Percentiles rank a stretch among this genome's conserved stretches.
Evolutionary conservation across 805 yeast genomes (phyloP).

Genomic region (Suhomyces emberorum): DNA sequence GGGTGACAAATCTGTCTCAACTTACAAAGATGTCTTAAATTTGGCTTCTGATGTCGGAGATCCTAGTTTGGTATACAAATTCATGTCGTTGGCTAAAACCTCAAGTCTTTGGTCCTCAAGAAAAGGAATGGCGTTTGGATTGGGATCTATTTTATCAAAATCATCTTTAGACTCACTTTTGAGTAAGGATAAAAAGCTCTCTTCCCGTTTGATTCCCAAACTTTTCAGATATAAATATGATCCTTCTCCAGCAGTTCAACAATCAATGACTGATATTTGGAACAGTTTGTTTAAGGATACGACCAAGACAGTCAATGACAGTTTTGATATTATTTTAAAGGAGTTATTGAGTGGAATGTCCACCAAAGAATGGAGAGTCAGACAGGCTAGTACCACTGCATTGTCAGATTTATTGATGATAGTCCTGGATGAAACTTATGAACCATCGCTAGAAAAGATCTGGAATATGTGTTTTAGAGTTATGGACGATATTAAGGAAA

Average conservation of each 20-base stretch:
- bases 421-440: slow-evolving; percentile 52
- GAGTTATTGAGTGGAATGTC: slow-evolving; percentile 72
- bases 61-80: slow-evolving; percentile 88
- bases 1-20: slow-evolving; percentile 81
- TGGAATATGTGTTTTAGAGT: slow-evolving; percentile 88
- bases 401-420: slow-evolving; percentile 65
- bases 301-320: slow-evolving; percentile 47
- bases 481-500: slow-evolving; percentile 92
- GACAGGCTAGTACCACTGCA: slow-evolving; percentile 83
- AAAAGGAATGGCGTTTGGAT: slow-evolving; percentile 91
- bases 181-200: slow-evolving; percentile 48
- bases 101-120: slow-evolving; percentile 90
- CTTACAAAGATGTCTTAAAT: slow-evolving; percentile 84
- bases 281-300: slow-evolving; percentile 60
- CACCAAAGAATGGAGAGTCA: slow-evolving; percentile 84
- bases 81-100: slow-evolving; percentile 86
- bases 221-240: slow-evolving; percentile 82
- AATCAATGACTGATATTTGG: slow-evolving; percentile 91
- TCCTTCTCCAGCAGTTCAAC: slow-evolving; percentile 70
- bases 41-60: slow-evolving; percentile 95
- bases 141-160: slow-evolving; percentile 80
- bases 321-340: slow-evolving; percentile 56
- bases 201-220: slow-evolving; percentile 70
- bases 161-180: slow-evolving; percentile 65
- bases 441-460: slow-evolving; percentile 54